Evolutionary conservation across 2,329 filamentous ascomycete genomes (phyloP).

Genomic region (Zymoseptoria crescenta): DNA sequence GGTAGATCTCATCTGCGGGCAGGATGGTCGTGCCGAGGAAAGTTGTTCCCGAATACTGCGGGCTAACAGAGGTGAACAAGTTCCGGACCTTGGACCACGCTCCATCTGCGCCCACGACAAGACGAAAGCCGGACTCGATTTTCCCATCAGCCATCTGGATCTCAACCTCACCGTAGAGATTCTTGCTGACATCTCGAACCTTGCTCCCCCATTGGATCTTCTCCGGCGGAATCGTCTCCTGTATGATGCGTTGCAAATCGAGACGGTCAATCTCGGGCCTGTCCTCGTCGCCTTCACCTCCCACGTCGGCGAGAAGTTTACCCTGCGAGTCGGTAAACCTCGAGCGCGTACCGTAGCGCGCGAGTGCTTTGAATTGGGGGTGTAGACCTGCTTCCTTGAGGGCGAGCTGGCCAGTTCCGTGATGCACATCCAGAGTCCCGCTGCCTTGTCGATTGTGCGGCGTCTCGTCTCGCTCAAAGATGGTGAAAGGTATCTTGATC

Average conservation of each 20-base stretch:
- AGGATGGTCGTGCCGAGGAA: conserved; percentile 26
- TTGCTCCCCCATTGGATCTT: conserved; percentile 30
- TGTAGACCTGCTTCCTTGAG: conserved; percentile 25
- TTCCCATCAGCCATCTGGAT: conserved; percentile 28
- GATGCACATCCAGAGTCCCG: conserved; percentile 28
- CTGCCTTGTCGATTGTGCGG: conserved; percentile 12
- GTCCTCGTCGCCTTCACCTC: conserved; percentile 21
- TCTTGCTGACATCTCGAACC: conserved; percentile 17
- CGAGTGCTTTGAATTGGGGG: conserved; percentile 22
- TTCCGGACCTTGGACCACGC: conserved; percentile 36
- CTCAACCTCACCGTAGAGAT: conserved; percentile 12
- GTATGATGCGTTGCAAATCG: conserved; percentile 31
- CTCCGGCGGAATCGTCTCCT: conserved; percentile 29
- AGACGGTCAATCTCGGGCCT: conserved; percentile 37
- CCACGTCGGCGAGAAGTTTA: conserved; percentile 8
- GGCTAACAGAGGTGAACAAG: conserved; percentile 30
- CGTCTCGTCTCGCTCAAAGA: conserved; percentile 24
- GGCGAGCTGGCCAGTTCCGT: conserved; percentile 22
- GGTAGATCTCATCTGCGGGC: conserved; percentile 24
- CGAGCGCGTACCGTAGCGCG: conserved; percentile 21
- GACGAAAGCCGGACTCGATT: conserved; percentile 31
- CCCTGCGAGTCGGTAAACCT: conserved; percentile 15
- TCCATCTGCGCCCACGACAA: conserved; percentile 44
- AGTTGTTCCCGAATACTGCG: conserved; percentile 30
- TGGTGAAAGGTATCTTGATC: conserved; percentile 16